Percentiles rank a stretch among this genome's conserved stretches.
phyloP scores from a whole-genome alignment of 1,284 basidiomycete species.

The Inonotus obliquus region DNA sequence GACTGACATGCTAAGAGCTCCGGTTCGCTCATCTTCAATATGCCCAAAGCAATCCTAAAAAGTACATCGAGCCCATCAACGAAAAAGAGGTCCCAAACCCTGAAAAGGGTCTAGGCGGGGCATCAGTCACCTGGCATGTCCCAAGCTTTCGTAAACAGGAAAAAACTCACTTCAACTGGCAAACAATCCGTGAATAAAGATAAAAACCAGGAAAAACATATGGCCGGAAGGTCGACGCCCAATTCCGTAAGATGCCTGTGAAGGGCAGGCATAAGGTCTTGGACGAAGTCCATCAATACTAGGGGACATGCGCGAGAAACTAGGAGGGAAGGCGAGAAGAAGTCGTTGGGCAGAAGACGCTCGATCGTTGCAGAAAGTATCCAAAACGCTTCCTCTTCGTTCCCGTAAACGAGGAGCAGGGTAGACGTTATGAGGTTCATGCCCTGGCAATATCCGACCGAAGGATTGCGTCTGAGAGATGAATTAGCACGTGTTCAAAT shows the following conservation, averaged over 20 bases:
- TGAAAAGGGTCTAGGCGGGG: slow-evolving; percentile 67
- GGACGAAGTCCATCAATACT: slow-evolving; percentile 85
- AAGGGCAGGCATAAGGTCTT: slow-evolving; percentile 72
- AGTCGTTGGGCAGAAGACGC: slow-evolving; percentile 75
- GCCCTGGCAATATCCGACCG: slow-evolving; percentile 86
- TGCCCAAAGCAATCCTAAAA: slow-evolving; percentile 87
- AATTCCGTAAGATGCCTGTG: slow-evolving; percentile 73
- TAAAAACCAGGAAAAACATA: slow-evolving; percentile 98
- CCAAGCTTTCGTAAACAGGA: not conserved
- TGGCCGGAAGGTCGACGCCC: slow-evolving; percentile 87
- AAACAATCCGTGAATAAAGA: slow-evolving; percentile 95
- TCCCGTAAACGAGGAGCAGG: slow-evolving; percentile 85
- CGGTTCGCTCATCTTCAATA: slow-evolving; percentile 78
- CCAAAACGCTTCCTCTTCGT: slow-evolving; percentile 98
- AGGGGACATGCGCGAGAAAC: slow-evolving; percentile 93
- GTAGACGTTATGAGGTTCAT: slow-evolving; percentile 97
- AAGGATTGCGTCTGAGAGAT: slow-evolving; percentile 64
- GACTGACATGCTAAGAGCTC: slow-evolving; percentile 82
- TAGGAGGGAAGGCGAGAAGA: slow-evolving; percentile 78
- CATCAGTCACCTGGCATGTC: slow-evolving; percentile 1
- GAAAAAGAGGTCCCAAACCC: slow-evolving; percentile 94
- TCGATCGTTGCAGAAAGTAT: slow-evolving; percentile 88
- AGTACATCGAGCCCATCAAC: slow-evolving; percentile 90
- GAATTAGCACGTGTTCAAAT: not conserved
- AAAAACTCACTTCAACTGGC: slow-evolving; percentile 77